Conservation (phyloP, 352 stramenopile genomes). For the Globisporangium irregulare region DNA sequence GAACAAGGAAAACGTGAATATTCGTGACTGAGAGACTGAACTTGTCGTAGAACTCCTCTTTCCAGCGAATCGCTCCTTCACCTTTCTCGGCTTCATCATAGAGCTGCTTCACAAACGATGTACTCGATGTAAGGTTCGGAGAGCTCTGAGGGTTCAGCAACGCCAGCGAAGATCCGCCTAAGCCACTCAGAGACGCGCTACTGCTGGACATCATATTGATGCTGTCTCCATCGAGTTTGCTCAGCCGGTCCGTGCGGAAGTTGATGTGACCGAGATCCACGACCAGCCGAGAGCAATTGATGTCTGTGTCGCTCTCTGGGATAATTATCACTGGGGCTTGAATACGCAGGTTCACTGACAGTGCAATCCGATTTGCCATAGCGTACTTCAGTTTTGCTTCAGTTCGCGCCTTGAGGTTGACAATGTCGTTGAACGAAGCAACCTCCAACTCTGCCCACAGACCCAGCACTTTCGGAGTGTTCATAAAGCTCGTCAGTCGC, state of each 20-base stretch:
- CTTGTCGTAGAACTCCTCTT: slow-evolving; percentile 91
- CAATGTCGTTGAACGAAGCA: slow-evolving; percentile 87
- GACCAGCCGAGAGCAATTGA: slow-evolving; percentile 72
- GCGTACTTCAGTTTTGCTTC: slow-evolving; percentile 89
- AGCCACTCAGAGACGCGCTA: slow-evolving; percentile 27
- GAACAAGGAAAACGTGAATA: slow-evolving; percentile 79
- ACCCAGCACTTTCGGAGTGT: slow-evolving; percentile 72
- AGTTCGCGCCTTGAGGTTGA: slow-evolving; percentile 85
- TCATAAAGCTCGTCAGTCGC: slow-evolving; percentile 66
- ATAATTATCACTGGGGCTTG: slow-evolving; percentile 86
- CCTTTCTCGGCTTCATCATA: slow-evolving; percentile 85
- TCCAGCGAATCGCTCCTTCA: slow-evolving; percentile 84
- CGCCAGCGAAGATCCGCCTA: slow-evolving; percentile 33
- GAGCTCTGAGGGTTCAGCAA: slow-evolving; percentile 43
- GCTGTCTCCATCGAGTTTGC: slow-evolving; percentile 64
- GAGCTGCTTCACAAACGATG: slow-evolving; percentile 82
- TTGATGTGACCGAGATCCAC: slow-evolving; percentile 84
- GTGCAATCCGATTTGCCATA: slow-evolving; percentile 81
- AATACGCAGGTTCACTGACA: slow-evolving; percentile 80
- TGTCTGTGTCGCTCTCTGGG: slow-evolving; percentile 76
- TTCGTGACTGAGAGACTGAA: slow-evolving; percentile 83
- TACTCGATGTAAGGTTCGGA: slow-evolving; percentile 44
- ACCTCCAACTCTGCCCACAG: slow-evolving; percentile 87
- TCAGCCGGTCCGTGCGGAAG: slow-evolving; percentile 80
- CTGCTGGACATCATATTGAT: slow-evolving; percentile 31